A percentile compares a stretch with the other conserved stretches of the same genome.
phyloP scores from a whole-genome alignment of 1,139 yeast species.

The Sugiyamaella paludigena region DNA sequence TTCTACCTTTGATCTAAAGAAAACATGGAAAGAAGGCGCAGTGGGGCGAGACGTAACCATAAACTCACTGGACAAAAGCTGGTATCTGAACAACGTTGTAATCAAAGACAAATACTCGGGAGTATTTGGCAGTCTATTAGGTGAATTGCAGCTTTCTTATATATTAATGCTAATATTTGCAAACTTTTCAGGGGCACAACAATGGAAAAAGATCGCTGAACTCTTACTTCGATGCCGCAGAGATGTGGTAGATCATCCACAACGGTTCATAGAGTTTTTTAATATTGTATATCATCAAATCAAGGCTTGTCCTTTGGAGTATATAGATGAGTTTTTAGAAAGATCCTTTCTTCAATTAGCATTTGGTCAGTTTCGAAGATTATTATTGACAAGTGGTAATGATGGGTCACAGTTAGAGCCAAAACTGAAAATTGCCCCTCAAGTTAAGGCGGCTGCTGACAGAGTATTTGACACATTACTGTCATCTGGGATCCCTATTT shows the following conservation, averaged over 20 bases:
- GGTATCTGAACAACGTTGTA: constrained; percentile 39
- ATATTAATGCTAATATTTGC: constrained; percentile 42
- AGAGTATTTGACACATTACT: constrained; percentile 12
- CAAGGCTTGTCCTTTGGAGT: constrained; percentile 40
- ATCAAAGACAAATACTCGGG: constrained; percentile 25
- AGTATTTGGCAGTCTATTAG: constrained; percentile 32
- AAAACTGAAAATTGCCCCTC: constrained; percentile 9
- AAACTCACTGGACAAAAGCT: constrained; percentile 45
- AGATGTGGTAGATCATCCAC: constrained; percentile 18
- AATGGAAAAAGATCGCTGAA: constrained; percentile 45
- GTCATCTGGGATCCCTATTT: constrained; percentile 10
- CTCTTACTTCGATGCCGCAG: constrained; percentile 36
- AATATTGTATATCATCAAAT: constrained; percentile 36
- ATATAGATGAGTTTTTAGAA: constrained; percentile 39
- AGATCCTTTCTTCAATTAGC: constrained; percentile 21
- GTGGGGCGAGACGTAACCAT: constrained; percentile 37
- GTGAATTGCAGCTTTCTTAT: constrained; percentile 45
- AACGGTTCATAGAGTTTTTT: constrained; percentile 32
- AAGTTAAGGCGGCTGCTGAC: constrained; percentile 16
- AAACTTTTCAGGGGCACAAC: constrained; percentile 46
- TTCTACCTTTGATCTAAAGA: constrained; percentile 39
- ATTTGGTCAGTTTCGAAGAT: constrained; percentile 21
- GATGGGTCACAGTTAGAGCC: constrained; percentile 10
- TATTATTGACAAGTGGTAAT: constrained; percentile 1
- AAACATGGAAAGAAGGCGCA: constrained; percentile 39